Percentiles rank a stretch among this genome's conserved stretches.
These are phyloP conservation scores for Gleditsia sinensis DNA, from an alignment of 306 rosid genomes.

Conservation along the genomic window DNA sequence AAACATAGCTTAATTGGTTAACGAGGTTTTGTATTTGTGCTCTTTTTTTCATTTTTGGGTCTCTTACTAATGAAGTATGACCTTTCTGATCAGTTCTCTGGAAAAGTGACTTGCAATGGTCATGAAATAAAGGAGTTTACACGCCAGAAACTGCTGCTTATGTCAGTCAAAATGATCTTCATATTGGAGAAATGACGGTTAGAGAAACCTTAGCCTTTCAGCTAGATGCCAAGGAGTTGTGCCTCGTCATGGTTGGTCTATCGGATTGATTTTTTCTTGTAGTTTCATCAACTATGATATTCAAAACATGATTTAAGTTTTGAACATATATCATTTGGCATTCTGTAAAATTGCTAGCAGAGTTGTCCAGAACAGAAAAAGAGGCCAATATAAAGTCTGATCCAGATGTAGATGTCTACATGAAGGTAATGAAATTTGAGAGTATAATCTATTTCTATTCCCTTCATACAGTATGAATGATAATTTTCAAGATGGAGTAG, in stretches of 20 bases:
- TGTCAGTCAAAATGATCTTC: slow-evolving; percentile 77
- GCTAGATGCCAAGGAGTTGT: slow-evolving; percentile 90
- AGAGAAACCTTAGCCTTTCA: slow-evolving; percentile 83
- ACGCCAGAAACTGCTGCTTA: slow-evolving; percentile 77
- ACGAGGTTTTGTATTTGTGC: background rate
- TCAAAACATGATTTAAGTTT: background rate
- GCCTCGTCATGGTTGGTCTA: slow-evolving; percentile 56
- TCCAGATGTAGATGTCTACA: slow-evolving; percentile 64
- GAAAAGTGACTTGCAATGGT: slow-evolving; percentile 65
- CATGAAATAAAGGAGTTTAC: slow-evolving; percentile 74
- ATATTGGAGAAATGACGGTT: slow-evolving; percentile 73
- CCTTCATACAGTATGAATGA: background rate
- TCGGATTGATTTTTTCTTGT: background rate
- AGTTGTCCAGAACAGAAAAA: slow-evolving; percentile 69
- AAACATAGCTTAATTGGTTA: background rate
- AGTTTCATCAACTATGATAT: slow-evolving; percentile 18
- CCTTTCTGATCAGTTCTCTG: slow-evolving; percentile 48
- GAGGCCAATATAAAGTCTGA: slow-evolving; percentile 66
- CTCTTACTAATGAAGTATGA: background rate
- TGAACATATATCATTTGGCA: background rate
- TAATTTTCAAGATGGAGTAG: too few species aligned
- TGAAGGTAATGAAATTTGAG: slow-evolving; percentile 56
- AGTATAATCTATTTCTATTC: slow-evolving; percentile 9
- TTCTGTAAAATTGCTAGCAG: slow-evolving; percentile 59
- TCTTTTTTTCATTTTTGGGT: background rate